Evolutionary conservation across 2,329 filamentous ascomycete species (phyloP), one percentile per base, ranked within the genome.

Genomic region (Apiospora phragmitis): DNA sequence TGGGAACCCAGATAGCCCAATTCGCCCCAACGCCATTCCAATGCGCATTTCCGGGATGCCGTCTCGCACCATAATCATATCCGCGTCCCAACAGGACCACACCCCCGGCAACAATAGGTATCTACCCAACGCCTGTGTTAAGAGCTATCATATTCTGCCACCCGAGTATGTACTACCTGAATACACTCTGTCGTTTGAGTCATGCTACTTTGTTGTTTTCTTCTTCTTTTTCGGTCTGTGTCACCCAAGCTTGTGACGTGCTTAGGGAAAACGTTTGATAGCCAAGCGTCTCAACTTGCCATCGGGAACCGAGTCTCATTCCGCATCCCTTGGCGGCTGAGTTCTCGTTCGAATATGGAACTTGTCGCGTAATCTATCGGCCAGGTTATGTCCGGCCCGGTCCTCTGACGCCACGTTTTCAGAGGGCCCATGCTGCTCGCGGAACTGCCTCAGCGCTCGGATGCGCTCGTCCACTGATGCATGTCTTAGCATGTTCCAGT

Each of bases 391-490:
- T 2, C 45, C 67, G n/a, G 35, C 29, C 32, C 43, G 24, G 32
- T 41, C 45, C 43, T 67, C 65, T 6, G 65, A 67, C 6, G 38
- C 62, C 35, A 32, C 26, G n/a, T 32, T 67, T 18, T 67, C 38
- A 77, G 12, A 80, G 79, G 81, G 72, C 18, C 47, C 51, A 18
- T 82, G 83, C 74, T 83, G 83, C 49, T 82, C 79, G 24, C 84
- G 81, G 65, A 86, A 83, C 68, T 85, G 85, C 45, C 89, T 83
- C 6, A 91, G 81, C 7, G 85, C 87, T 69, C 87, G 88, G 69
- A 91, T 88, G n/a, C 89, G 87, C 78, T 91, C 89, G 73, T 90
- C 87, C 4, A 86, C 83, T 0, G 88, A 82, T n/a, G 89, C 89
- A 71, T 90, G 84, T 14, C 89, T 85, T 24, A 91, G 80, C 62